Evolutionary conservation across 306 rosid species (phyloP).

Genomic region (Arachis hypogaea): DNA sequence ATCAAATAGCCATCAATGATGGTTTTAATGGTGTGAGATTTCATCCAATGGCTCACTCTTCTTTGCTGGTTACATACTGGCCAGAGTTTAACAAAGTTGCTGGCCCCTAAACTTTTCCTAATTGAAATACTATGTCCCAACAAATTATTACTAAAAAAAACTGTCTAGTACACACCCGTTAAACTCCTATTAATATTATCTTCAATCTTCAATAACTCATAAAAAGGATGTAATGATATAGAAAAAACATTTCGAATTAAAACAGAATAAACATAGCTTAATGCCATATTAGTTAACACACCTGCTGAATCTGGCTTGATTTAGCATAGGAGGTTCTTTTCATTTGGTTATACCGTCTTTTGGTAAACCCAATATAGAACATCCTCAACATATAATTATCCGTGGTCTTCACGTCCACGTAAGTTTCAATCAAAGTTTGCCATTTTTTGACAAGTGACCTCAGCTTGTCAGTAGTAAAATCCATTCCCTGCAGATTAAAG

Average conservation of each 20-base stretch:
- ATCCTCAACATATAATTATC: conserved; percentile 75
- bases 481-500: conserved; percentile 51
- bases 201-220: background rate
- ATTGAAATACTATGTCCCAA: background rate
- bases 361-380: conserved; percentile 94
- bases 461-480: too few relatives aligned
- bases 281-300: conserved; percentile 3
- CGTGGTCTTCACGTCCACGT: conserved; percentile 18
- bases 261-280: background rate
- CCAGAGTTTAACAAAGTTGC: too few relatives aligned
- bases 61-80: too few relatives aligned
- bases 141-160: background rate
- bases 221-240: too few relatives aligned
- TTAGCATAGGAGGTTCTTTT: conserved; percentile 96
- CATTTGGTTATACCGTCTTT: conserved; percentile 85
- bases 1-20: too few relatives aligned
- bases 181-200: background rate
- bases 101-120: too few relatives aligned
- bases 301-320: conserved; percentile 89
- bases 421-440: too few relatives aligned
- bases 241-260: too few relatives aligned
- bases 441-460: too few relatives aligned
- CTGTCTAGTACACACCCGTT: background rate
- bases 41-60: too few relatives aligned
- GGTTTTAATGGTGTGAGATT: too few relatives aligned